These are phyloP conservation scores for Pythium guiyangense DNA, from an alignment of 352 stramenopile genomes.

Conservation along the genomic window DNA sequence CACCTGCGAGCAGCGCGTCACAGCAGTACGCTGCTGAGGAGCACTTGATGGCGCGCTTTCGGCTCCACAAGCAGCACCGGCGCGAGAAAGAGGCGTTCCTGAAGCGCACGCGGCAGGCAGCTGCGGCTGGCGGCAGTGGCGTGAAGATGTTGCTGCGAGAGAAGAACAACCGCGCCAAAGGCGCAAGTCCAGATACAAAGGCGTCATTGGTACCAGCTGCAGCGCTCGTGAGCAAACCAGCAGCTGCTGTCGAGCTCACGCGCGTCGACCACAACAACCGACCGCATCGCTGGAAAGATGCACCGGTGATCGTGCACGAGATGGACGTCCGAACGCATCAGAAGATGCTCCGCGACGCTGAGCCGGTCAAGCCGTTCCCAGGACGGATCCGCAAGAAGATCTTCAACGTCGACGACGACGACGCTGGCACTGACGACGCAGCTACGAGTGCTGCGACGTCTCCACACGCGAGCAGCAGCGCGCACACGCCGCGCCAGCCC, in stretches of 20 bases:
- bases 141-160: slow-evolving; percentile 14
- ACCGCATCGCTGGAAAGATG: slow-evolving; percentile 83
- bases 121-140: slow-evolving; percentile 22
- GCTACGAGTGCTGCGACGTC: background rate
- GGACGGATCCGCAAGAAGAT: slow-evolving; percentile 48
- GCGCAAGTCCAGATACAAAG: background rate
- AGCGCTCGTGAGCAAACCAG: slow-evolving; percentile 9
- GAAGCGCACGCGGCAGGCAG: slow-evolving; percentile 44
- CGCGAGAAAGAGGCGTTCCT: slow-evolving; percentile 61
- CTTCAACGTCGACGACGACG: slow-evolving; percentile 18
- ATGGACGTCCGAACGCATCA: slow-evolving; percentile 56
- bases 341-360: slow-evolving; percentile 40
- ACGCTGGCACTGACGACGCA: background rate
- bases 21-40: slow-evolving; percentile 24
- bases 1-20: background rate
- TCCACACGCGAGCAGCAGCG: background rate
- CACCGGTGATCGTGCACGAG: slow-evolving; percentile 54
- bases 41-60: slow-evolving; percentile 67
- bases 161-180: background rate
- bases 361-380: slow-evolving; percentile 55
- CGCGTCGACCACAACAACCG: slow-evolving; percentile 85
- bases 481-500: background rate
- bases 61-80: slow-evolving; percentile 74
- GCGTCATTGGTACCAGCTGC: background rate
- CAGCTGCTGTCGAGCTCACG: slow-evolving; percentile 32